Evolutionary conservation across 345 rosid genomes (phyloP).

Genomic region (Populus ilicifolia): DNA sequence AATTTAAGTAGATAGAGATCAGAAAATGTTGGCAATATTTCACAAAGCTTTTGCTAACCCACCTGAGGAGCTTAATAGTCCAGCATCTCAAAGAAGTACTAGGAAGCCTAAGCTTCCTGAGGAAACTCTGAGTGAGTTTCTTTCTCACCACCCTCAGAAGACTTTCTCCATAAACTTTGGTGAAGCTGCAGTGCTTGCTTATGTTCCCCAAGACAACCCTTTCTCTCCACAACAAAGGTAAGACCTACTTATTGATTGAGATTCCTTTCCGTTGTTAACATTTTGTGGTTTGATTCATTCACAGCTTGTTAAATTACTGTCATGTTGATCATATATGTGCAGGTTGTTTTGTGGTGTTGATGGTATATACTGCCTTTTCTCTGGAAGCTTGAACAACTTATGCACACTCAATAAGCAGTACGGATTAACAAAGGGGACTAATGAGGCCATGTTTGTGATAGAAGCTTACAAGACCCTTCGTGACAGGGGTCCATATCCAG

Average conservation of each 20-base stretch:
- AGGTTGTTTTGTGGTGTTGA: slow-evolving; percentile 42
- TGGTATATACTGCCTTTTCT: slow-evolving; percentile 59
- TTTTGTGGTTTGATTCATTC: neutral
- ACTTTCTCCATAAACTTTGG: slow-evolving; percentile 24
- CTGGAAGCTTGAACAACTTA: slow-evolving; percentile 58
- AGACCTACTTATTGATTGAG: neutral
- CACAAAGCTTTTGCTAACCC: slow-evolving; percentile 29
- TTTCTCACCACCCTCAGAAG: slow-evolving; percentile 15
- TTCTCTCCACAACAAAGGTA: slow-evolving; percentile 10
- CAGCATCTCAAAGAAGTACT: slow-evolving; percentile 10
- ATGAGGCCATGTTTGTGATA: slow-evolving; percentile 57
- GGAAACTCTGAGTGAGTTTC: slow-evolving; percentile 20
- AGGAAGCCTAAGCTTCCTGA: slow-evolving; percentile 25
- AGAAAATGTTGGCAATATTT: slow-evolving; percentile 29
- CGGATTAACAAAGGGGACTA: slow-evolving; percentile 46
- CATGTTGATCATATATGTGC: neutral
- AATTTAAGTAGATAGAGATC: neutral
- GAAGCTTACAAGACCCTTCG: slow-evolving; percentile 58
- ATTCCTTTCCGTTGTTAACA: neutral
- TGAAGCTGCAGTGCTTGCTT: slow-evolving; percentile 25
- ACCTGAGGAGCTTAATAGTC: slow-evolving; percentile 30
- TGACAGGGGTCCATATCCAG: slow-evolving; percentile 80
- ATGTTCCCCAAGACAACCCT: slow-evolving; percentile 14
- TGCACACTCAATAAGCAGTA: slow-evolving; percentile 52
- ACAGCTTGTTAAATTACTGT: neutral